phyloP scores from a whole-genome alignment of 352 stramenopile genomes.

The Pythium dissimile region DNA sequence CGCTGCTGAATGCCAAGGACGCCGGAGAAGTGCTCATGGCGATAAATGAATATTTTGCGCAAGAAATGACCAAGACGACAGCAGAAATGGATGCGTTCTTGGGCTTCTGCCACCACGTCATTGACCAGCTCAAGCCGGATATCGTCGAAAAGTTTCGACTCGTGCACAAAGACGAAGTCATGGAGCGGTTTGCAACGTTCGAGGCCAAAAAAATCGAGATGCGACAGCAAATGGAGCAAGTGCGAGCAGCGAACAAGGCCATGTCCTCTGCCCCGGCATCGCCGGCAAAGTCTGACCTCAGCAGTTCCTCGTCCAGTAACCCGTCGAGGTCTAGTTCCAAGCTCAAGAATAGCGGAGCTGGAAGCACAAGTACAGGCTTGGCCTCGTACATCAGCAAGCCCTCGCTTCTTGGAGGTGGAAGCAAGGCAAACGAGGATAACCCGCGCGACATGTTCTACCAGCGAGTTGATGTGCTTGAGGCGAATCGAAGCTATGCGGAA shows the following conservation, averaged over 20 bases:
- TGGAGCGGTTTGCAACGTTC: slow-evolving; percentile 74
- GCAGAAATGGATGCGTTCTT: slow-evolving; percentile 72
- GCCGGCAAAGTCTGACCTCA: slow-evolving; percentile 46
- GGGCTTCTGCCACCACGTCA: slow-evolving; percentile 57
- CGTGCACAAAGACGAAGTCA: slow-evolving; percentile 80
- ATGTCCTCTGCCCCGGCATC: slow-evolving; percentile 39
- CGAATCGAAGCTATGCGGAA: slow-evolving; percentile 59
- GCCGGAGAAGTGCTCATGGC: slow-evolving; percentile 74
- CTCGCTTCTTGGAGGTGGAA: slow-evolving; percentile 33
- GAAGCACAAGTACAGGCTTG: slow-evolving; percentile 17
- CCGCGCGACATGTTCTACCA: slow-evolving; percentile 50
- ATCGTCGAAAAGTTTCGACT: slow-evolving; percentile 70
- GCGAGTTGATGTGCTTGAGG: slow-evolving; percentile 63
- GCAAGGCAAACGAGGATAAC: slow-evolving; percentile 27
- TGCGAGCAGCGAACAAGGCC: slow-evolving; percentile 18
- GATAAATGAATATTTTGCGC: slow-evolving; percentile 77
- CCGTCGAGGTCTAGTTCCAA: slow-evolving; percentile 14
- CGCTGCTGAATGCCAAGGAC: slow-evolving; percentile 63
- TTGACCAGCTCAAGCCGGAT: slow-evolving; percentile 63
- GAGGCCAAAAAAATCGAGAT: slow-evolving; percentile 86
- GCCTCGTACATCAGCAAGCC: slow-evolving; percentile 74
- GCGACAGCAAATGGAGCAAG: slow-evolving; percentile 72
- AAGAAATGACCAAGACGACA: slow-evolving; percentile 62
- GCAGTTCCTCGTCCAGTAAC: slow-evolving; percentile 34
- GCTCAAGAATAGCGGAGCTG: slow-evolving; percentile 15